Evolutionary conservation across 192 early-diverging fungal species (phyloP).

Genomic region (Allomyces macrogynus): DNA sequence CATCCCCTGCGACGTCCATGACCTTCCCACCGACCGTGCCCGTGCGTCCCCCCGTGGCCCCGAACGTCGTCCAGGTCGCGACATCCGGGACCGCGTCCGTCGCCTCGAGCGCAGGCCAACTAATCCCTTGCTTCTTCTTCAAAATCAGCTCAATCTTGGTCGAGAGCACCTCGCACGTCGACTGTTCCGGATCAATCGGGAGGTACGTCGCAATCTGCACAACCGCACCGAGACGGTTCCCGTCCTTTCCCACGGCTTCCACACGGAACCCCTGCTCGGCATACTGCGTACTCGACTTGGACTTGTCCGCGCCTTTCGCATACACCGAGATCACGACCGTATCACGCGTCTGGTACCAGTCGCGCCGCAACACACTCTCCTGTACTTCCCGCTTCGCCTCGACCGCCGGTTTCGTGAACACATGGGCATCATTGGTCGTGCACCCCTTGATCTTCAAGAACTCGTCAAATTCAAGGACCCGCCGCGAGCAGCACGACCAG

Average conservation of each 20-base stretch:
- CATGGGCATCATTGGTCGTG: slow-evolving; percentile 54
- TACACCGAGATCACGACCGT: slow-evolving; percentile 75
- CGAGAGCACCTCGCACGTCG: slow-evolving; percentile 40
- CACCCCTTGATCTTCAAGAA: slow-evolving; percentile 92
- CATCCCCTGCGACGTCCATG: slow-evolving; percentile 25
- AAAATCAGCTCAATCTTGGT: slow-evolving; percentile 61
- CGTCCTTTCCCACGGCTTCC: background rate
- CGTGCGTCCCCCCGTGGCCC: slow-evolving; percentile 33
- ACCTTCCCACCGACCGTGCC: slow-evolving; percentile 49
- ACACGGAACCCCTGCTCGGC: slow-evolving; percentile 24
- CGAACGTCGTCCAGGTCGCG: slow-evolving; percentile 67
- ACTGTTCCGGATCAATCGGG: slow-evolving; percentile 46
- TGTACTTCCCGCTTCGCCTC: slow-evolving; percentile 9
- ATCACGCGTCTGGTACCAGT: slow-evolving; percentile 85
- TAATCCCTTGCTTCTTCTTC: slow-evolving; percentile 64
- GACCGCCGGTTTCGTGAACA: slow-evolving; percentile 38
- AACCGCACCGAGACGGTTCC: background rate
- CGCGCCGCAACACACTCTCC: slow-evolving; percentile 38
- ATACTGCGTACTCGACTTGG: slow-evolving; percentile 49
- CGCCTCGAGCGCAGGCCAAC: slow-evolving; percentile 61
- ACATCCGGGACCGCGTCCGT: slow-evolving; percentile 18
- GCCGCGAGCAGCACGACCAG: slow-evolving; percentile 85
- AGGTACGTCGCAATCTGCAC: background rate
- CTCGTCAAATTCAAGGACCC: slow-evolving; percentile 95
- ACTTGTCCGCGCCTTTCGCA: slow-evolving; percentile 71